Base-by-base conservation (phyloP, 1,139 yeast genomes). In the Suhomyces yuchorum region DNA sequence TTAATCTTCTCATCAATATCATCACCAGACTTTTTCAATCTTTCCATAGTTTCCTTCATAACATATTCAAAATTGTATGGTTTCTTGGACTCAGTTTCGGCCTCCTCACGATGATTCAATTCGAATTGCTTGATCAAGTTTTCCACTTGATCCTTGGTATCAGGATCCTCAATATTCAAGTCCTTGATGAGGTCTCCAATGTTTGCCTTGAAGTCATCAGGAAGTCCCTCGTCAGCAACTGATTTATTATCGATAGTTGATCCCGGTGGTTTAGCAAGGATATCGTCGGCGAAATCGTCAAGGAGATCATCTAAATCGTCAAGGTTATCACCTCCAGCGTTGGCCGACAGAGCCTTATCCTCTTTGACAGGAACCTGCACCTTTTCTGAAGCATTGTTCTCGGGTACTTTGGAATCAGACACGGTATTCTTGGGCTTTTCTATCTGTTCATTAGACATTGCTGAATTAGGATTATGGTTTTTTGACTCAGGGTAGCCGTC, bases 211-310 rank as follows among this genome's bases (percentile, higher is more conserved):
- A 80, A 70, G 51, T 77, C 82, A 57, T 74, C 67, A 28, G 64
- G 60, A 23, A 65, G 55, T 6, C 69, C 68, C 11, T 59, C 67
- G 11, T 61, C 61, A 2, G 49, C 42, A 9, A 28, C 51, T 28
- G 59, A 49, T 19, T 52, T 52, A 40, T 57, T 59, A 9, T 51
- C 62, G 15, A 55, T 49, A 14, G 64, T 64, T 0, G 75, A 63
- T 8, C 85, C 87, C 0, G 87, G 85, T 1, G 90, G 85, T 56
- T 81, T 75, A 55, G 78, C 78, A 53, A 87, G 73, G 1, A 87
- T 81, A 56, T 86, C 91, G 50, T 86, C 89, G 38, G 90, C 92
- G 64, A 85, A 85, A 50, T 86, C 91, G 58, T 85, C 91, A 44
- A 87, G 70, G 51, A 84, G 74, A 56, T 85, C 92, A 56, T 86